A percentile compares a stretch with the other conserved stretches of the same genome.
Conservation (phyloP, 441 rosid species). For the Brassica hybrid region DNA sequence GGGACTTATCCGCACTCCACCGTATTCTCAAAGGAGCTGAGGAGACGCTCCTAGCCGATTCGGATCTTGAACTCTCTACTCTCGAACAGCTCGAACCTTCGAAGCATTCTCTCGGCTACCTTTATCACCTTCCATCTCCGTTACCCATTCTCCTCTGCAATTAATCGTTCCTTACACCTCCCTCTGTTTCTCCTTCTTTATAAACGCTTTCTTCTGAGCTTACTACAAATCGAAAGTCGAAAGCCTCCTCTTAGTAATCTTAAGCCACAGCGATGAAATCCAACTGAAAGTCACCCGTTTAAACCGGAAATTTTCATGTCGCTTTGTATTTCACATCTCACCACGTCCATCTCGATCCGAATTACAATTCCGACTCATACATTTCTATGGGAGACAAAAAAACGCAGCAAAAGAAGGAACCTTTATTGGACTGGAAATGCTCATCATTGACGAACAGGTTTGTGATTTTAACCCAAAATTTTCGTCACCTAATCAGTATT, state of each 20-base stretch:
- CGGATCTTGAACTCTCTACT: constrained; percentile 54
- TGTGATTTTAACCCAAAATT: too few relatives aligned
- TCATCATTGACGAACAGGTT: not conserved
- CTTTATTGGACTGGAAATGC: not conserved
- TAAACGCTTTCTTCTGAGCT: too few relatives aligned
- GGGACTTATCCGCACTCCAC: constrained; percentile 66
- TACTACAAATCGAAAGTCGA: too few relatives aligned
- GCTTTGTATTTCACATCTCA: not conserved
- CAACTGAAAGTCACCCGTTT: too few relatives aligned
- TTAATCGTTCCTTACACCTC: too few relatives aligned
- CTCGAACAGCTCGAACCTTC: constrained; percentile 89
- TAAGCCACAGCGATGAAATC: too few relatives aligned
- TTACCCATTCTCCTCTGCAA: too few relatives aligned
- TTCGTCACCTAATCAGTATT: too few relatives aligned
- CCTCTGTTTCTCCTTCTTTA: too few relatives aligned
- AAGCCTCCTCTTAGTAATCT: too few relatives aligned
- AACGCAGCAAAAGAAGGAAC: not conserved
- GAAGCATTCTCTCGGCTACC: constrained; percentile 90
- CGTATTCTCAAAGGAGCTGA: constrained; percentile 65
- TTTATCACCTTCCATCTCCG: constrained; percentile 52
- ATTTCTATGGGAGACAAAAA: not conserved
- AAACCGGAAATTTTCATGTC: too few relatives aligned
- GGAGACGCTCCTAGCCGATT: constrained; percentile 62
- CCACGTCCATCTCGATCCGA: not conserved
- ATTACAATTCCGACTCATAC: not conserved